Conservation (phyloP, 225 moss, liverwort and hornwort species). For the Straminergon stramineum region DNA sequence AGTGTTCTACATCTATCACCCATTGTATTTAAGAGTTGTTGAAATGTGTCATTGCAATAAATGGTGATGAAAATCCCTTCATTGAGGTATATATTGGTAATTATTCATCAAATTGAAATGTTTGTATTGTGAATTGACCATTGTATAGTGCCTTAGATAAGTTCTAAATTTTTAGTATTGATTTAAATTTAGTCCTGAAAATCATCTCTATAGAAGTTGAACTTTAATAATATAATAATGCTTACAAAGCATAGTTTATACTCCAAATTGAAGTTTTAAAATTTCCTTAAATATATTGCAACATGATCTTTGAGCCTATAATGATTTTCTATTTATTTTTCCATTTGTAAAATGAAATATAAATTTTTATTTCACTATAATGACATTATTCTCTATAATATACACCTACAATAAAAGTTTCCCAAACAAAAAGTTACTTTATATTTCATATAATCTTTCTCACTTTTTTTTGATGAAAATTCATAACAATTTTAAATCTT, state of each 20-base stretch:
- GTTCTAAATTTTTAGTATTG: background rate
- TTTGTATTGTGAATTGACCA: background rate
- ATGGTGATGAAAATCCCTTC: background rate
- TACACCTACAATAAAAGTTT: background rate
- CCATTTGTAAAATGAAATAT: background rate
- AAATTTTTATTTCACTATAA: too few species aligned
- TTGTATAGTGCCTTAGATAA: background rate
- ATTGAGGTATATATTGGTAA: background rate
- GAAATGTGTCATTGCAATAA: background rate
- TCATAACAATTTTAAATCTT: background rate
- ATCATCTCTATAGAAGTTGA: background rate
- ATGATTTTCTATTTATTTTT: background rate
- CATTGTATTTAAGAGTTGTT: background rate
- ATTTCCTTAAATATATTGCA: background rate
- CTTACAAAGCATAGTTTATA: background rate
- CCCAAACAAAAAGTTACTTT: background rate
- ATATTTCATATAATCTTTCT: background rate
- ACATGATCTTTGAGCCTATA: background rate
- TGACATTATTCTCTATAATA: background rate
- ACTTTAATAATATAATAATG: background rate
- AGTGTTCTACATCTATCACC: background rate
- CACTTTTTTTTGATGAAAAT: background rate
- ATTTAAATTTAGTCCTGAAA: accelerated
- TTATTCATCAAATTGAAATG: background rate
- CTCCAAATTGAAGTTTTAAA: background rate